Conservation (phyloP, 257 asterid genomes). For the Paulownia fortunei region DNA sequence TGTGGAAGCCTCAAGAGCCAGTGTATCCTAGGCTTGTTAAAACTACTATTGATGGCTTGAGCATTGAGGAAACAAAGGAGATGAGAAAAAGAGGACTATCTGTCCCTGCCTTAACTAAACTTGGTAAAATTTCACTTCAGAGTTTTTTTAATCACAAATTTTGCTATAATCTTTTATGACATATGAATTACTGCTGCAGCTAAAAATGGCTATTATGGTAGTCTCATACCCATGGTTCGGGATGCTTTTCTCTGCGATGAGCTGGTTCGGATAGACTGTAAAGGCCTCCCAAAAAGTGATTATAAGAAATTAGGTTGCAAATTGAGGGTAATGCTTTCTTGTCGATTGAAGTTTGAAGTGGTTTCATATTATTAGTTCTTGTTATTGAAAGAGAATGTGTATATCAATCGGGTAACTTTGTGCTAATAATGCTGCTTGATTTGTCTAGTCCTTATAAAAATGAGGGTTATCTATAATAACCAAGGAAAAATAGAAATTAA, state of each 20-base stretch:
- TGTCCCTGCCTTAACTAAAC: slow-evolving; percentile 74
- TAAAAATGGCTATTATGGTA: slow-evolving; percentile 90
- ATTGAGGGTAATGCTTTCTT: slow-evolving; percentile 58
- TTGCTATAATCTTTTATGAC: slow-evolving; percentile 10
- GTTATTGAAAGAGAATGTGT: neutral
- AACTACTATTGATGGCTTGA: slow-evolving; percentile 85
- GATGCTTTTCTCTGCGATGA: slow-evolving; percentile 90
- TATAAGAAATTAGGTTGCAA: slow-evolving; percentile 95
- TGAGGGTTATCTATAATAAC: neutral
- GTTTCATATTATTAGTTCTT: neutral
- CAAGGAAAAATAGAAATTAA: neutral
- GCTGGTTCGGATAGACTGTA: slow-evolving; percentile 81
- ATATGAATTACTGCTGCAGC: slow-evolving; percentile 51
- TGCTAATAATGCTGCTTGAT: neutral
- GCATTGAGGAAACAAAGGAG: slow-evolving; percentile 84
- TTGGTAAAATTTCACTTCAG: slow-evolving; percentile 53
- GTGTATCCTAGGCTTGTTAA: slow-evolving; percentile 89
- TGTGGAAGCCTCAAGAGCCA: slow-evolving; percentile 98
- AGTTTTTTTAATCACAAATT: slow-evolving; percentile 5
- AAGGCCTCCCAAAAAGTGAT: slow-evolving; percentile 84
- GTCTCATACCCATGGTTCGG: slow-evolving; percentile 87
- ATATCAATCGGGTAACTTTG: neutral
- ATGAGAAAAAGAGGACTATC: slow-evolving; percentile 81
- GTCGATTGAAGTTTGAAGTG: neutral
- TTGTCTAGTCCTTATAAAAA: neutral